Percentiles rank a stretch among this genome's conserved stretches.
These are phyloP conservation scores for Tulasnella sp. DNA, from an alignment of 768 basidiomycete species.

Conservation along the genomic window DNA sequence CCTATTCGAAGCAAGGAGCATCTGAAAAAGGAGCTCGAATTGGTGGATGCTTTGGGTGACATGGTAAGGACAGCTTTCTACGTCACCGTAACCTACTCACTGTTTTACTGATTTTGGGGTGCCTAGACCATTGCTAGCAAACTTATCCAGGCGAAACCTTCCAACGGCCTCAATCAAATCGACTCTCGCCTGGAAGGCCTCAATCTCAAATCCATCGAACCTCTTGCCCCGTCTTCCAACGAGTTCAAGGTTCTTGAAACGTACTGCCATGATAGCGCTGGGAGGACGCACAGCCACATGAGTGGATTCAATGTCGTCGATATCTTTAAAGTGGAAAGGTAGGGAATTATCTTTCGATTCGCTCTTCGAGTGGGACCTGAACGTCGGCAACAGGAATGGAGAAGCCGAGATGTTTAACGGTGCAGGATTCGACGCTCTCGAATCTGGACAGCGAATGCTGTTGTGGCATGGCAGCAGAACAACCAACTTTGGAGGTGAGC, in stretches of 20 bases:
- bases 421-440: conserved; percentile 39
- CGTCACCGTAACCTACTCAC: too few species aligned
- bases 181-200: conserved; percentile 50
- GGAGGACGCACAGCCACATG: conserved; percentile 45
- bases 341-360: neutral
- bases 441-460: conserved; percentile 45
- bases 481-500: conserved; percentile 47
- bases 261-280: conserved; percentile 51
- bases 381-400: conserved; percentile 26
- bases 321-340: conserved; percentile 52
- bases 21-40: conserved; percentile 52
- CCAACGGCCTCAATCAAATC: conserved; percentile 39
- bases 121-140: conserved; percentile 57
- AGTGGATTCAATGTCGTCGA: conserved; percentile 36
- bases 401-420: conserved; percentile 40
- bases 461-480: conserved; percentile 59
- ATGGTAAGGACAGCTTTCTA: conserved; percentile 37
- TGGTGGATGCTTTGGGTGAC: conserved; percentile 56
- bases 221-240: conserved; percentile 34
- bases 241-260: conserved; percentile 44
- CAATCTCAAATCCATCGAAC: conserved; percentile 45
- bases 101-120: too few species aligned
- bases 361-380: neutral
- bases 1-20: conserved; percentile 35
- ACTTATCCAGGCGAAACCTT: conserved; percentile 39